phyloP scores from a whole-genome alignment of 306 rosid genomes.

The Calophaca sinica region DNA sequence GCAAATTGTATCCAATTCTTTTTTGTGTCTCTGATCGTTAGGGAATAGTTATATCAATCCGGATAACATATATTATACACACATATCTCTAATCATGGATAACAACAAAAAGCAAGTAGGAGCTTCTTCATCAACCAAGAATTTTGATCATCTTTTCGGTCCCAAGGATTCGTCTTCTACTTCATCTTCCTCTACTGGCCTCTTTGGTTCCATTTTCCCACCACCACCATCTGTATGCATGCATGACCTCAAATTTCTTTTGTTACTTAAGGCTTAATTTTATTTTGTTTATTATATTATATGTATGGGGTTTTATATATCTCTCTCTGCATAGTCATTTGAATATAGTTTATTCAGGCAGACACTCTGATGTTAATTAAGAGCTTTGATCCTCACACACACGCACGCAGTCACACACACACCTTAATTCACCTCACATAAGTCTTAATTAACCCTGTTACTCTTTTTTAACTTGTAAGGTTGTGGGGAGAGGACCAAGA shows the following conservation, averaged over 20 bases:
- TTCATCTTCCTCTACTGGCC: constrained; percentile 58
- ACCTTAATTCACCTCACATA: not conserved
- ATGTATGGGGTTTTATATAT: too few relatives aligned
- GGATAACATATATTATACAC: too few relatives aligned
- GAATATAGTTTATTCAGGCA: not conserved
- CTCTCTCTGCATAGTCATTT: too few relatives aligned
- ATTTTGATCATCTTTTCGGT: constrained; percentile 78
- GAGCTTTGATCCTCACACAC: not conserved
- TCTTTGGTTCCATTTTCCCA: constrained; percentile 77
- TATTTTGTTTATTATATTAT: not conserved
- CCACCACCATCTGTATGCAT: constrained; percentile 69
- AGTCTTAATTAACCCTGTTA: not conserved
- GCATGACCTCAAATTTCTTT: constrained; percentile 1
- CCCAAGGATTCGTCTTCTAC: constrained; percentile 60
- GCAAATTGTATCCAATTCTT: constrained; percentile 52
- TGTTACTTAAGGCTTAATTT: not conserved
- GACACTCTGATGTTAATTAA: too few relatives aligned
- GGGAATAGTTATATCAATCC: not conserved
- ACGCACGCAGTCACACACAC: not conserved
- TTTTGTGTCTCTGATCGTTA: constrained; percentile 50
- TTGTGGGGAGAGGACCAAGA: constrained; percentile 45
- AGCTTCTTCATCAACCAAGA: constrained; percentile 56
- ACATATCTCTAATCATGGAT: constrained; percentile 37
- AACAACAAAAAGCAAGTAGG: constrained; percentile 53
- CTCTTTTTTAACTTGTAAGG: constrained; percentile 41